These are phyloP conservation scores for Stephanodiscus triporus DNA, from an alignment of 108 stramenopile genomes.

Conservation along the genomic window DNA sequence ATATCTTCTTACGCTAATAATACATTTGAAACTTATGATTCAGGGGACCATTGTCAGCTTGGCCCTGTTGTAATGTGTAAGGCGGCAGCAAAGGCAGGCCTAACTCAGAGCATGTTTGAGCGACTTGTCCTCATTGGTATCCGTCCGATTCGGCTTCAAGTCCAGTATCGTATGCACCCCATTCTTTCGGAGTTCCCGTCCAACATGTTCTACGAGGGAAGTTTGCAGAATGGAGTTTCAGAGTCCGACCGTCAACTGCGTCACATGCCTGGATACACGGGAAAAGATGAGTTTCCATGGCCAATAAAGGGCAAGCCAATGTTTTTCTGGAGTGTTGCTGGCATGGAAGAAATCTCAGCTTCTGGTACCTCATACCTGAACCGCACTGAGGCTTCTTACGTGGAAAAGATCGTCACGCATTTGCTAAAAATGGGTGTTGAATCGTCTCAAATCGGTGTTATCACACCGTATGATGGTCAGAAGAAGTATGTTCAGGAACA, in stretches of 20 bases:
- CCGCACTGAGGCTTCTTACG: constrained; percentile 94
- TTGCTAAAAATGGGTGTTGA: constrained; percentile 92
- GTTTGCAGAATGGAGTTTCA: constrained; percentile 97
- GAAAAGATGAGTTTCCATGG: constrained; percentile 91
- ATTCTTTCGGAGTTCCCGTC: constrained; percentile 97
- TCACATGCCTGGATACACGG: constrained; percentile 70
- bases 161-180: constrained; percentile 99
- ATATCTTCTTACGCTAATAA: not conserved
- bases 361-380: constrained; percentile 98
- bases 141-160: constrained; percentile 96
- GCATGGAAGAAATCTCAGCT: constrained; percentile 97
- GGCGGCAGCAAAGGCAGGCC: constrained; percentile 94
- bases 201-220: constrained; percentile 99
- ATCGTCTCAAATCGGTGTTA: constrained; percentile 93
- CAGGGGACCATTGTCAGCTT: constrained; percentile 96
- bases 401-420: constrained; percentile 97
- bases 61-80: constrained; percentile 99
- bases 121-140: constrained; percentile 94
- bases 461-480: constrained; percentile 99
- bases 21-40: not conserved
- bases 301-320: constrained; percentile 93
- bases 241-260: constrained; percentile 91
- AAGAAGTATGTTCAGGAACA: constrained; percentile 93
- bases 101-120: constrained; percentile 96
- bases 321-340: constrained; percentile 92